Evolutionary conservation across 2,329 filamentous ascomycete genomes (phyloP).

Genomic region (Xylariaceae sp.): DNA sequence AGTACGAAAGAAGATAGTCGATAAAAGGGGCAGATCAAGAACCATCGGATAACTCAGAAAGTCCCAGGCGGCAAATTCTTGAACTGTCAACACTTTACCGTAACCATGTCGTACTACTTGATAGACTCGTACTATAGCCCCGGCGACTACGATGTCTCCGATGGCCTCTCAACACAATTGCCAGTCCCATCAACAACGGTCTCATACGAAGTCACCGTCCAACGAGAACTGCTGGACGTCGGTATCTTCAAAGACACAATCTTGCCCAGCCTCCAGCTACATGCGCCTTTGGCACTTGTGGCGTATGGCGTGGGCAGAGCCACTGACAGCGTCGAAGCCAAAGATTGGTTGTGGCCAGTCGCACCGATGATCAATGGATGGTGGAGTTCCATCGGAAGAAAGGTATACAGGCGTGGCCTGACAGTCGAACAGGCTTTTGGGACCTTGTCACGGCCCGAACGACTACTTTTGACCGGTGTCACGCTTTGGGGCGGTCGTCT

Average conservation of each 20-base stretch:
- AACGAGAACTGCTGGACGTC: constrained; percentile 15
- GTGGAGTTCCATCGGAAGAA: constrained; percentile 54
- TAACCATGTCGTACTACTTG: constrained; percentile 13
- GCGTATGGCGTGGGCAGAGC: constrained; percentile 16
- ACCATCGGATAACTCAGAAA: not conserved
- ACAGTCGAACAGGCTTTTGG: constrained; percentile 42
- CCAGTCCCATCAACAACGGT: constrained; percentile 13
- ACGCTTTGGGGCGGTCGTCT: constrained; percentile 54
- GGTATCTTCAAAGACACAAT: constrained; percentile 19
- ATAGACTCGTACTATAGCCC: not conserved
- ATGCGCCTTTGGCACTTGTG: constrained; percentile 12
- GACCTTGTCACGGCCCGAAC: constrained; percentile 48
- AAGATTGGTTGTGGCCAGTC: constrained; percentile 55
- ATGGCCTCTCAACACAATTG: constrained; percentile 3
- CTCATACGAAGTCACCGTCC: constrained; percentile 8
- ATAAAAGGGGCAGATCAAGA: not conserved
- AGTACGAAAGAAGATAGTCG: not conserved
- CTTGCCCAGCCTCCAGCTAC: constrained; percentile 13
- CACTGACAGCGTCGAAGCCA: constrained; percentile 43
- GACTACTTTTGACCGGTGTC: constrained; percentile 50
- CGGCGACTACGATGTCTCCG: not conserved
- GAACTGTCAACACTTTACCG: not conserved
- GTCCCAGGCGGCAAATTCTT: not conserved
- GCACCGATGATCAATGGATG: constrained; percentile 44
- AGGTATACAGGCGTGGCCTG: constrained; percentile 41